These are phyloP conservation scores for Apiospora koreana DNA, from an alignment of 2,329 filamentous ascomycete genomes.

Conservation along the genomic window DNA sequence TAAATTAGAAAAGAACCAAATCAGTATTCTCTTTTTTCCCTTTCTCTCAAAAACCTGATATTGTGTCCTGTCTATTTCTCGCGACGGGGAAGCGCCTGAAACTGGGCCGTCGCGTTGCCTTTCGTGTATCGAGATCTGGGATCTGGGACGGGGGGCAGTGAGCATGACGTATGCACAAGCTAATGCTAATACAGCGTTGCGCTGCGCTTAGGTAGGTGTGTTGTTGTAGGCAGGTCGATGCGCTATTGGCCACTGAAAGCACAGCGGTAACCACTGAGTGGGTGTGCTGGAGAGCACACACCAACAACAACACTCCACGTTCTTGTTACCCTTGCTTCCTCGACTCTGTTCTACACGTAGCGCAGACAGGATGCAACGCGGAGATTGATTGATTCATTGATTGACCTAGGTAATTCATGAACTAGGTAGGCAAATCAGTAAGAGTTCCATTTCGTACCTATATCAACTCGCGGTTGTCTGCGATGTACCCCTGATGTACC, in stretches of 20 bases:
- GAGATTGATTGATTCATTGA: no score
- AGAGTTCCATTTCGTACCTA: no score
- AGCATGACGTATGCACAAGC: conserved; percentile 6
- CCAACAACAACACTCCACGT: neutral
- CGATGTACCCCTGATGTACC: no score
- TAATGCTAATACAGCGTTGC: neutral
- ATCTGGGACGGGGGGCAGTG: neutral
- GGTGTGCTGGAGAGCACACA: neutral
- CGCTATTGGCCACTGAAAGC: neutral
- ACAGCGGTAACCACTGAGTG: neutral
- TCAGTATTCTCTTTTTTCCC: neutral
- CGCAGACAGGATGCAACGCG: neutral
- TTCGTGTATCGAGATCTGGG: conserved; percentile 3
- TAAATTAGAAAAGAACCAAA: neutral
- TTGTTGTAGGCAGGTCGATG: neutral
- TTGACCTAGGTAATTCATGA: no score
- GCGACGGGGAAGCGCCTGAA: neutral
- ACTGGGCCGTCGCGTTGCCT: neutral
- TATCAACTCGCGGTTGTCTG: no score
- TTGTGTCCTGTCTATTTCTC: neutral
- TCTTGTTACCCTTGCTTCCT: neutral
- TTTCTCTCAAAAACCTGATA: neutral
- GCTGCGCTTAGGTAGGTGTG: neutral
- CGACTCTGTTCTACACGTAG: neutral
- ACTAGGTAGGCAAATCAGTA: no score